Percentiles rank a stretch among this genome's conserved stretches.
Evolutionary conservation across 2,329 filamentous ascomycete genomes (phyloP).

Genomic region (Botrytis paeoniae): DNA sequence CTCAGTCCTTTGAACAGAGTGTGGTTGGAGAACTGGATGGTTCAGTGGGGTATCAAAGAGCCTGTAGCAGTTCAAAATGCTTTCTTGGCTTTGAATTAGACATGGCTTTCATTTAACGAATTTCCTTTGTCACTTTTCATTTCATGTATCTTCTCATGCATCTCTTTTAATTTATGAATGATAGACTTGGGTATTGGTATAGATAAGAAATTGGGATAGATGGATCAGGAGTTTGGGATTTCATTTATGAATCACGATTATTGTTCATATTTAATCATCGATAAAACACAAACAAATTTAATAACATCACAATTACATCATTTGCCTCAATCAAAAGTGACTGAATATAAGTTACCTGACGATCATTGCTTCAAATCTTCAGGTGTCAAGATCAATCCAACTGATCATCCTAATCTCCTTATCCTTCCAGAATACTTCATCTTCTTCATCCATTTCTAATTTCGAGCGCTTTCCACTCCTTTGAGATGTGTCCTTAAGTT

Average conservation of each 20-base stretch:
- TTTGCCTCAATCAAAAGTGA: not conserved
- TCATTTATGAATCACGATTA: not conserved
- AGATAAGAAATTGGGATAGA: constrained; percentile 12
- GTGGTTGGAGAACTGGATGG: constrained; percentile 49
- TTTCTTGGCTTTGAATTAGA: constrained; percentile 12
- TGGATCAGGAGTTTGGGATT: constrained; percentile 9
- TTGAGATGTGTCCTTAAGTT: not conserved
- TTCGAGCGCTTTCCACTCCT: not conserved
- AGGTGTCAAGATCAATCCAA: not conserved
- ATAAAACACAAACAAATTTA: constrained; percentile 4
- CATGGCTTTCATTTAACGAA: not conserved
- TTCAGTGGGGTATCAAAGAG: constrained; percentile 43
- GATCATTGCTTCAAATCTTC: not conserved
- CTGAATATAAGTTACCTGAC: not conserved
- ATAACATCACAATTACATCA: not conserved
- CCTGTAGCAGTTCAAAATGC: not conserved
- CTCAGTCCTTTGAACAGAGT: constrained; percentile 43
- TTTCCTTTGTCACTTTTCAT: not conserved
- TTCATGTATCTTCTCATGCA: not conserved
- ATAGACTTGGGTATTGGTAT: constrained; percentile 9
- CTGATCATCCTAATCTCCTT: not conserved
- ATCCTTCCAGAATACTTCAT: not conserved
- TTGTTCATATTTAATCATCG: not conserved
- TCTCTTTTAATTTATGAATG: not conserved
- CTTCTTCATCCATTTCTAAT: not conserved